phyloP scores from a whole-genome alignment of 2,329 filamentous ascomycete species.

The Hypomyces perniciosus region DNA sequence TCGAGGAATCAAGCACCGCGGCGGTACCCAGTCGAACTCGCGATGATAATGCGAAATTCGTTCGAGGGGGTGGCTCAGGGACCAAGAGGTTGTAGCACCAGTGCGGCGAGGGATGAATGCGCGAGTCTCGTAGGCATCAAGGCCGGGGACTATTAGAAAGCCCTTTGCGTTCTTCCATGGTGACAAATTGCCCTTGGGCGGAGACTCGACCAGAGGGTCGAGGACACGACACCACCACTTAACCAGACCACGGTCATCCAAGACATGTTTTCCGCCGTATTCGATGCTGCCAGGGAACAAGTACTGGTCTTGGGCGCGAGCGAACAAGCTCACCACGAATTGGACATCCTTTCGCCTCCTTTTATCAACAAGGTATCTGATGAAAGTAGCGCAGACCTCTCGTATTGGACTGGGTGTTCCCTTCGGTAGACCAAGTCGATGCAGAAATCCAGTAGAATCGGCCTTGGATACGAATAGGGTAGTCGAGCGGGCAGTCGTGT shows the following conservation, averaged over 20 bases:
- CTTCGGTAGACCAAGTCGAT: conserved; percentile 56
- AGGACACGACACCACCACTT: conserved; percentile 94
- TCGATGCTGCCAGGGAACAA: conserved; percentile 89
- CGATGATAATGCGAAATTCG: conserved; percentile 56
- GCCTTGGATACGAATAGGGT: conserved; percentile 96
- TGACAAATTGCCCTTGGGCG: conserved; percentile 28
- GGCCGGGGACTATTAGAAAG: conserved; percentile 81
- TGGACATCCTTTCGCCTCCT: conserved; percentile 59
- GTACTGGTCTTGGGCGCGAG: conserved; percentile 86
- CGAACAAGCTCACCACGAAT: conserved; percentile 82
- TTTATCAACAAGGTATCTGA: conserved; percentile 66
- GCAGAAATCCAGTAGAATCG: conserved; percentile 86
- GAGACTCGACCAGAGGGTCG: conserved; percentile 61
- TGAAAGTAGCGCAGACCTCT: conserved; percentile 65
- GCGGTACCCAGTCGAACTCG: conserved; percentile 57
- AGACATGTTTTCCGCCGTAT: conserved; percentile 78
- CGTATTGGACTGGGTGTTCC: conserved; percentile 67
- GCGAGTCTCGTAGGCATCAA: conserved; percentile 74
- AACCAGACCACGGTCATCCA: conserved; percentile 84
- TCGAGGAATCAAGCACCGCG: conserved; percentile 77
- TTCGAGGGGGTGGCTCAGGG: conserved; percentile 66
- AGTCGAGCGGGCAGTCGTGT: conserved; percentile 71
- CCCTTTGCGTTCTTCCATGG: conserved; percentile 53
- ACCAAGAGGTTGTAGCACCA: conserved; percentile 50
- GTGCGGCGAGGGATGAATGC: conserved; percentile 61